phyloP scores from a whole-genome alignment of 2,329 filamentous ascomycete species.

The Exserohilum rostratum region DNA sequence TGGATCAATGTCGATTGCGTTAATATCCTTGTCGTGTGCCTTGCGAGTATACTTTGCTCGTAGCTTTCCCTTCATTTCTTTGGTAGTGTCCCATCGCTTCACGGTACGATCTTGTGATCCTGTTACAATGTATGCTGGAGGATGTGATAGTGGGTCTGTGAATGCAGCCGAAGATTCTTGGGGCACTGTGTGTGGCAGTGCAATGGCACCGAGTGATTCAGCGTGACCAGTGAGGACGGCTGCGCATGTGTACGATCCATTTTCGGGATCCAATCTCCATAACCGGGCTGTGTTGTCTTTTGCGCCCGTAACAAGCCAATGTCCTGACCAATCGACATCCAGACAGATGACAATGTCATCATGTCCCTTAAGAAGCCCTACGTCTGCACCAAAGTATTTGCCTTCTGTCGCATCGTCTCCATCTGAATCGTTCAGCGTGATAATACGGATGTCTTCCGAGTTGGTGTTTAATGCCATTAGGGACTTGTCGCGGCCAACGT shows the following conservation, averaged over 20 bases:
- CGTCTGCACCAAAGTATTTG: constrained; percentile 87
- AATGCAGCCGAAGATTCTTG: constrained; percentile 71
- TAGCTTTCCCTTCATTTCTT: constrained; percentile 59
- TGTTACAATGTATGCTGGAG: constrained; percentile 84
- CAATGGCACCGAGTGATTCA: constrained; percentile 89
- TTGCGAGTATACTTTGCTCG: constrained; percentile 85
- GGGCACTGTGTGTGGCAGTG: constrained; percentile 74
- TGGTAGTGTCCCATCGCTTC: constrained; percentile 83
- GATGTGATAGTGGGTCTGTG: constrained; percentile 75
- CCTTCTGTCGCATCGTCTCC: constrained; percentile 36
- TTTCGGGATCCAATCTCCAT: constrained; percentile 82
- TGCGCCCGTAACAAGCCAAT: constrained; percentile 94
- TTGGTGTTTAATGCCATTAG: constrained; percentile 92
- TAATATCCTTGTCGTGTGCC: constrained; percentile 98
- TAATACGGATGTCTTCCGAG: constrained; percentile 86
- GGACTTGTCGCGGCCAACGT: constrained; percentile 79
- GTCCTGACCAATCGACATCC: constrained; percentile 94
- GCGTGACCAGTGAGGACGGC: constrained; percentile 88
- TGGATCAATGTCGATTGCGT: constrained; percentile 83
- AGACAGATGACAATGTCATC: constrained; percentile 95
- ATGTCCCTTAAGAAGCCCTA: constrained; percentile 85
- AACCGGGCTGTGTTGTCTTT: constrained; percentile 95
- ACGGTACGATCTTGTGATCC: constrained; percentile 95
- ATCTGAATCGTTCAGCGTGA: constrained; percentile 65
- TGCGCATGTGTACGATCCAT: constrained; percentile 77